Evolutionary conservation across 495 filamentous ascomycete genomes (phyloP), one percentile per base, ranked within the genome.

Genomic region (Penicillium parvum): DNA sequence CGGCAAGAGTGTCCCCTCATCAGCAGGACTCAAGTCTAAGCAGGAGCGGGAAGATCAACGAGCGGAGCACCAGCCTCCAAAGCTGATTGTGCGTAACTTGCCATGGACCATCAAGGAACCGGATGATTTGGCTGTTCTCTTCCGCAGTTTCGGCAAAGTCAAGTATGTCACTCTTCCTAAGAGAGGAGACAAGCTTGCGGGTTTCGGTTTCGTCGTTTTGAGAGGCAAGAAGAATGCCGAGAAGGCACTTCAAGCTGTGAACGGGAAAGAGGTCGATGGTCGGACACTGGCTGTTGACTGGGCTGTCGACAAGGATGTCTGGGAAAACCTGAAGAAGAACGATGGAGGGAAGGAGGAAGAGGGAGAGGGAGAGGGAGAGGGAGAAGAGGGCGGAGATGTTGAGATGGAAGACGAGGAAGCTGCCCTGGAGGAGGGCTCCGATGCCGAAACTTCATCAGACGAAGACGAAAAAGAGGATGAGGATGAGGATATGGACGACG

Each of bases 71-170:
- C 75, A 75, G 57, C 75, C 86, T 4, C 84, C 88, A 7, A 91
- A 86, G 64, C 67, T 99, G 53, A 99, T 99, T 64, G 83, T 97
- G 18, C 80, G 92, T 39, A 99, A 99, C 60, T 59, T 99, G 51
- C 90, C 92, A 1, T 99, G 92, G 92, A 96, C 83, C 53, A 84
- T 99, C 60, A 95, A 92, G 65, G 77, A 77, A 7, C 71, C 88
- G 0, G 83, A 95, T 34, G 81, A 96, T 55, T 65, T 99, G 35
- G 67, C 77, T 2, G 69, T 73, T 28, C 66, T 95, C 22, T 97
- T 99, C 63, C 71, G 77, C 54, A 85, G 82, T 46, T 96, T 84
- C 62, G 92, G 92, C 41, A 96, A 96, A 64, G 80, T 97, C 32
- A 90, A 88, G 61, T 78, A 78, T 58, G 79, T 81, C 12, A 85